Base-by-base conservation (phyloP, 768 basidiomycete species). In the Trametes gibbosa region DNA sequence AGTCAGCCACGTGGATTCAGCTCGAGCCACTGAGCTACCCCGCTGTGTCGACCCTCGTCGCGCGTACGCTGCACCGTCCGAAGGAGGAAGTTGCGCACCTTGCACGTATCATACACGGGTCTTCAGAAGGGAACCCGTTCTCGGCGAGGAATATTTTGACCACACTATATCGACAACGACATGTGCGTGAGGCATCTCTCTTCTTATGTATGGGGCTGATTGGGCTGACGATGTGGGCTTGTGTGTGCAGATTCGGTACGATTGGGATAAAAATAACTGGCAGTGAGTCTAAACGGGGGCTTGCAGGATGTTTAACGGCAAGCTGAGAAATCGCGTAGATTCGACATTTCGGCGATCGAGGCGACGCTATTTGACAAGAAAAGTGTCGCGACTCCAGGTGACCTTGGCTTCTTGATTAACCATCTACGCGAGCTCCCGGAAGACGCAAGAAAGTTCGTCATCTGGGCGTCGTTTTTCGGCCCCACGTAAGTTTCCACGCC, bases 381-480 rank as follows among this genome's bases (percentile, higher is more conserved):
- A 50, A 75, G 78, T 14, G 77, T 69, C 10, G 61, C 81, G 13
- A 84, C 87, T 62, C 85, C 87, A 0, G 82, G 80, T 13, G 85
- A 89, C 68, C 72, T 85, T 19, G 78, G 79, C 23, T 89, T 86
- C 68, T 74, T 89, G 48, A 77, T 80, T 40, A 74, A 79, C 16
- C 84, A 84, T 56, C 74, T 89, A 69, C 75, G 78, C 56, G 81
- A 84, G 65, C 76, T 89, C 19, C 81, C 84, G 2, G 80, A 81
- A 29, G 87, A 87, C 59, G 85, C 85, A 1, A 75, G 77, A 60
- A 87, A 83, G 60, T 89, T 85, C 66, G 74, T 90, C 16, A 72
- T 81, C 39, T 89, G 87, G 87, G 87, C 86, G 16, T 82, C 84
- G 8, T 82, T 87, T 67, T 88, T 89, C 62, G 89, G 87, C 3